Conservation (phyloP, 208 protist genomes). For the Acanthamoeba lugdunensis region DNA sequence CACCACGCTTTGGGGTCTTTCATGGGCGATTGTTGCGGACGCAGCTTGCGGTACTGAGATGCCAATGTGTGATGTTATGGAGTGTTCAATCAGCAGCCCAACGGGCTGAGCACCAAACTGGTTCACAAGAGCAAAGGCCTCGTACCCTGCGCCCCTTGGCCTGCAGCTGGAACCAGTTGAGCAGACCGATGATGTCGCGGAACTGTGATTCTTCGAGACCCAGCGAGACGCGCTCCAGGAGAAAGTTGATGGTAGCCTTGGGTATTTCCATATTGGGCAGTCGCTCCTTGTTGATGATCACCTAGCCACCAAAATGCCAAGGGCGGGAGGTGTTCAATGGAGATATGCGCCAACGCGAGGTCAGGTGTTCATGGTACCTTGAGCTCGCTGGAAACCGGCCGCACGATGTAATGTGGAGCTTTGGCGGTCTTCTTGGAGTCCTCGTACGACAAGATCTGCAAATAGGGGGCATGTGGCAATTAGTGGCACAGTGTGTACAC, state of each 20-base stretch:
- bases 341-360: background rate
- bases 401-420: slow-evolving; percentile 76
- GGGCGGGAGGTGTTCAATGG: background rate
- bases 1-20: slow-evolving; percentile 57
- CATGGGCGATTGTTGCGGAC: background rate
- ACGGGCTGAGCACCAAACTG: background rate
- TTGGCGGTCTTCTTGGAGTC: slow-evolving; percentile 7
- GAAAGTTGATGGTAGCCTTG: slow-evolving; percentile 72
- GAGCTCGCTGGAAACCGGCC: slow-evolving; percentile 75
- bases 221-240: slow-evolving; percentile 76
- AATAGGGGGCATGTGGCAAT: background rate
- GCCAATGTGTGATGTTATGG: background rate
- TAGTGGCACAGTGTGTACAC: background rate
- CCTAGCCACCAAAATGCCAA: background rate
- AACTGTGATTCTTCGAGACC: slow-evolving; percentile 77
- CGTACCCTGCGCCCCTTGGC: slow-evolving; percentile 74
- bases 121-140: background rate
- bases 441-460: slow-evolving; percentile 7
- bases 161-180: slow-evolving; percentile 73
- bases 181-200: slow-evolving; percentile 74
- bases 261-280: slow-evolving; percentile 57
- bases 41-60: slow-evolving; percentile 46
- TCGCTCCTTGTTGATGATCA: slow-evolving; percentile 41
- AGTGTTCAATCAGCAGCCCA: background rate
- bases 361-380: slow-evolving; percentile 36